Conservation (phyloP, 805 yeast genomes). For the Jamesozyma jinghongensis region DNA sequence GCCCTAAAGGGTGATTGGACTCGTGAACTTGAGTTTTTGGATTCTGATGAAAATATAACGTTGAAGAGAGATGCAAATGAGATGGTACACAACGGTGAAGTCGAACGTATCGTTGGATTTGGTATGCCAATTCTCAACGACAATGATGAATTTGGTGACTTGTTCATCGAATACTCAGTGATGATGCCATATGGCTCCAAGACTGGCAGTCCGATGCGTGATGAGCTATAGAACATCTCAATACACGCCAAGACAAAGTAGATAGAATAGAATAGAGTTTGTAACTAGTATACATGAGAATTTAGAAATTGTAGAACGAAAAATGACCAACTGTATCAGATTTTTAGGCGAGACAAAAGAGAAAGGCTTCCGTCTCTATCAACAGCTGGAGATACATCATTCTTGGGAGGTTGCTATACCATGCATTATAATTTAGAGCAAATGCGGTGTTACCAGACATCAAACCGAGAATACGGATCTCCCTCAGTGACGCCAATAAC, state of each 20-base stretch:
- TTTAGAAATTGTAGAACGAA: constrained; percentile 23
- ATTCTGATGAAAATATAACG: constrained; percentile 40
- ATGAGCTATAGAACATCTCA: constrained; percentile 24
- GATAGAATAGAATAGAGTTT: constrained; percentile 3
- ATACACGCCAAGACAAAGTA: background rate
- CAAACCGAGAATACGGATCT: constrained; percentile 13
- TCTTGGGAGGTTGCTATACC: constrained; percentile 22
- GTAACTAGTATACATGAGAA: constrained; percentile 2
- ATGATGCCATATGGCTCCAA: constrained; percentile 31
- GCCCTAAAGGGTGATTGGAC: constrained; percentile 76
- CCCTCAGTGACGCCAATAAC: constrained; percentile 26
- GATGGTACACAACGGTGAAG: constrained; percentile 53
- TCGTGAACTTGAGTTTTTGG: constrained; percentile 58
- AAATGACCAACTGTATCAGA: constrained; percentile 32
- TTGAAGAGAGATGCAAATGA: constrained; percentile 45
- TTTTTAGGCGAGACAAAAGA: constrained; percentile 21
- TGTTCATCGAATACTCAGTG: constrained; percentile 41
- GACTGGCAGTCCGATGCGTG: constrained; percentile 9
- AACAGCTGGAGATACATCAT: constrained; percentile 34
- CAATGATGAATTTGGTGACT: constrained; percentile 42
- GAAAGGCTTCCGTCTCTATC: constrained; percentile 27
- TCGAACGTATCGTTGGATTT: constrained; percentile 59
- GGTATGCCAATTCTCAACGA: constrained; percentile 65
- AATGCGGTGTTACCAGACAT: constrained; percentile 13
- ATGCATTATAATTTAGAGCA: constrained; percentile 9